Base-by-base conservation (phyloP, 768 basidiomycete species). In the Mycena chlorophos region DNA sequence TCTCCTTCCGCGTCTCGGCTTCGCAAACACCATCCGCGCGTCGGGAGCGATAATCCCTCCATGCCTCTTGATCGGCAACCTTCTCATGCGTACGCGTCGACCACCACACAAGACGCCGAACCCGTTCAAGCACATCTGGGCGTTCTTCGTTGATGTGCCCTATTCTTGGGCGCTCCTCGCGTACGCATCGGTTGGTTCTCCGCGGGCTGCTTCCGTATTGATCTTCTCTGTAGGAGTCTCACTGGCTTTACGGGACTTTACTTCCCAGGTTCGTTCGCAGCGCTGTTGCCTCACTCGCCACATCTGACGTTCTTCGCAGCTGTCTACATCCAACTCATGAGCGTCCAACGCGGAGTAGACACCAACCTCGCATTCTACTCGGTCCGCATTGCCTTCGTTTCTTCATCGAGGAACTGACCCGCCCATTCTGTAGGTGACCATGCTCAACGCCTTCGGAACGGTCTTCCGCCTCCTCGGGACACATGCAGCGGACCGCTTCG, bases 291-390 rank as follows among this genome's bases (percentile, higher is more conserved):
- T n/a, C n/a, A n/a, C n/a, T n/a, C n/a, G n/a, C n/a, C n/a, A n/a
- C n/a, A n/a, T n/a, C n/a, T n/a, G n/a, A n/a, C n/a, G n/a, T n/a
- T n/a, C n/a, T n/a, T n/a, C n/a, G n/a, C n/a, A n/a, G n/a, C 42
- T 12, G 25, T 52, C 37, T 52, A 52, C 34, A 52, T 52, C 20
- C 51, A 52, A 28, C 51, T 52, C 27, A 27, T 40, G 14, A 52
- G 51, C 28, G 26, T 52, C 16, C 51, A 52, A 38, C 51, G 42
- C 40, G 38, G 38, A 2, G 26, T 52, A 6, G 25, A 27, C 22
- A 39, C n/a, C 39, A 25, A 4, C 6, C 51, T 52, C 20, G 51
- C 51, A 3, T 52, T 52, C 39, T 52, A 52, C 39, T 39, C 51
- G 13, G 51, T 52, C 13, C n/a, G n/a, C n/a, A n/a, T n/a, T n/a